Percentiles rank a stretch among this genome's conserved stretches.
These are phyloP conservation scores for Ophiostoma sp. DNA, from an alignment of 2,329 filamentous ascomycete species.

Conservation along the genomic window DNA sequence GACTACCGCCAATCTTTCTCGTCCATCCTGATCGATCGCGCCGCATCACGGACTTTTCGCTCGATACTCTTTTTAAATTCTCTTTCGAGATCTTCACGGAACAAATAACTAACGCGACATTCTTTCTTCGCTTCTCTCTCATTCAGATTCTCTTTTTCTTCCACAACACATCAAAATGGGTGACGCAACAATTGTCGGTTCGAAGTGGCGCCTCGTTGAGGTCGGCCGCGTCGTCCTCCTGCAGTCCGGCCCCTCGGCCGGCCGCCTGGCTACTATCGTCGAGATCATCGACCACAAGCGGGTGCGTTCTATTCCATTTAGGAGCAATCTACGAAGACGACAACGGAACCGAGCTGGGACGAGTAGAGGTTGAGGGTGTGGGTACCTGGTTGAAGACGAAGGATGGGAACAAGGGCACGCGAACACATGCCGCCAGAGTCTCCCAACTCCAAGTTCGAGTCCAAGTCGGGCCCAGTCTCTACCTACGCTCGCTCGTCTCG, in stretches of 20 bases:
- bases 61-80: background rate
- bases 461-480: background rate
- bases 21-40: constrained; percentile 8
- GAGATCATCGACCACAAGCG: constrained; percentile 99
- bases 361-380: background rate
- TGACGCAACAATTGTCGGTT: constrained; percentile 74
- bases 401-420: background rate
- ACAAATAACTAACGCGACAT: constrained; percentile 19
- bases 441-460: too few relatives aligned
- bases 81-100: background rate
- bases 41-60: background rate
- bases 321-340: background rate
- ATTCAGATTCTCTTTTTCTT: constrained; percentile 20
- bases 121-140: background rate
- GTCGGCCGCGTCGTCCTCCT: constrained; percentile 95
- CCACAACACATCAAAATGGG: constrained; percentile 59
- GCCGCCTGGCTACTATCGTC: constrained; percentile 88
- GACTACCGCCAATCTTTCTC: background rate
- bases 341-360: background rate
- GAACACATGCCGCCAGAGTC: background rate
- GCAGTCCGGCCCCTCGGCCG: constrained; percentile 70
- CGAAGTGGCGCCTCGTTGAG: constrained; percentile 93
- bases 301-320: constrained; percentile 60
- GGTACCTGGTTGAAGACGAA: background rate
- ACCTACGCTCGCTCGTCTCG: background rate